These are phyloP conservation scores for Cladorrhinum sp. DNA, from an alignment of 2,329 filamentous ascomycete genomes.

Conservation along the genomic window DNA sequence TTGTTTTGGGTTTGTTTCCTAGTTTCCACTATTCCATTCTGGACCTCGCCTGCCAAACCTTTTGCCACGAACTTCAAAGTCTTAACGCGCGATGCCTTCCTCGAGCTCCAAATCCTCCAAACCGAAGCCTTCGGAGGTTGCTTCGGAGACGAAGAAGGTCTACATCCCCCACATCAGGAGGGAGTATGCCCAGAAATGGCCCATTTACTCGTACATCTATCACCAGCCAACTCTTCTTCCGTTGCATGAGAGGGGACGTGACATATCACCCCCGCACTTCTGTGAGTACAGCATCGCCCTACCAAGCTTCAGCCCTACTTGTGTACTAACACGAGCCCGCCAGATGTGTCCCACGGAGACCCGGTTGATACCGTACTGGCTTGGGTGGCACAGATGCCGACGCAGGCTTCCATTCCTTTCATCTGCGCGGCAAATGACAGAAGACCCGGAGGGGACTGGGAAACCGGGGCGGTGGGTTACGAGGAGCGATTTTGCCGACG, in stretches of 20 bases:
- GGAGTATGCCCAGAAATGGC: constrained; percentile 53
- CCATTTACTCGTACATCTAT: constrained; percentile 58
- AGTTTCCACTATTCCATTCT: background rate
- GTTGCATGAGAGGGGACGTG: constrained; percentile 35
- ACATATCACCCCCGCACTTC: constrained; percentile 45
- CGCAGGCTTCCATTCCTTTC: constrained; percentile 54
- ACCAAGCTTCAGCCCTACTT: background rate
- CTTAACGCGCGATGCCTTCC: constrained; percentile 46
- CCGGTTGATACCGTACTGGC: constrained; percentile 59
- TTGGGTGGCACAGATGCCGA: constrained; percentile 44
- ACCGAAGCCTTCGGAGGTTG: constrained; percentile 66
- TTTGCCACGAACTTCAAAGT: background rate
- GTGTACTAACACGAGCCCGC: constrained; percentile 20
- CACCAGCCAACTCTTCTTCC: constrained; percentile 47
- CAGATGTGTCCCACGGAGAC: constrained; percentile 54
- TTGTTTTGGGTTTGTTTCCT: background rate
- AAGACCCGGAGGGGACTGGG: constrained; percentile 76
- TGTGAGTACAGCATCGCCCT: constrained; percentile 27
- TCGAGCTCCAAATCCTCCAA: constrained; percentile 43
- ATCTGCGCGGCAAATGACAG: constrained; percentile 75
- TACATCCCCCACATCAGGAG: constrained; percentile 64
- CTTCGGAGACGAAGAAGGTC: constrained; percentile 67
- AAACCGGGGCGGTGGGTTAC: constrained; percentile 57
- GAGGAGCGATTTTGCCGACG: constrained; percentile 73
- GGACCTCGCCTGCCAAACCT: background rate